These are phyloP conservation scores for Hanseniaspora occidentalis DNA, from an alignment of 805 yeast genomes.

Conservation along the genomic window DNA sequence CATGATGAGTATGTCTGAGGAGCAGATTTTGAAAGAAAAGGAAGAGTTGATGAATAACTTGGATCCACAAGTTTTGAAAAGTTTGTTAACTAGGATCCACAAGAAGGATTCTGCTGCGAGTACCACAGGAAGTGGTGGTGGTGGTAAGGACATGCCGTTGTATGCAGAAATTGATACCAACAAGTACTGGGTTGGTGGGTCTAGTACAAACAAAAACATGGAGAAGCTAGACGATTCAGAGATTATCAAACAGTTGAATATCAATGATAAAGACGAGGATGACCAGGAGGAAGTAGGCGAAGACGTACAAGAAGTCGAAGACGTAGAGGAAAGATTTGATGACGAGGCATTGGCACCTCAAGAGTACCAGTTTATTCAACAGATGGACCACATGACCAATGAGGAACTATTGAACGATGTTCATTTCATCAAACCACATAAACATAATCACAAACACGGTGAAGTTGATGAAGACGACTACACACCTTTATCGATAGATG, in stretches of 20 bases:
- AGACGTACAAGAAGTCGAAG: constrained; percentile 9
- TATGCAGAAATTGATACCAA: constrained; percentile 26
- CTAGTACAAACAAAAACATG: constrained; percentile 12
- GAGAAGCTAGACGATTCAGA: constrained; percentile 18
- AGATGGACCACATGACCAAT: constrained; percentile 32
- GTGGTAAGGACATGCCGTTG: constrained; percentile 14
- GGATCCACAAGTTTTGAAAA: constrained; percentile 55
- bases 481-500: constrained; percentile 44
- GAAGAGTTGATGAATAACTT: constrained; percentile 54
- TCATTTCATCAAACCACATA: constrained; percentile 52
- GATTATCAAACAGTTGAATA: constrained; percentile 20
- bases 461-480: constrained; percentile 16
- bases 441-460: constrained; percentile 15
- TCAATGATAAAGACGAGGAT: constrained; percentile 10
- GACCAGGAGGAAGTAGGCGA: constrained; percentile 18
- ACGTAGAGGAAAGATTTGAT: constrained; percentile 30
- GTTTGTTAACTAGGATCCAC: constrained; percentile 44
- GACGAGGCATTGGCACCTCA: constrained; percentile 42
- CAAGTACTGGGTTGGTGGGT: constrained; percentile 27
- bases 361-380: constrained; percentile 33
- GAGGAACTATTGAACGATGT: constrained; percentile 34
- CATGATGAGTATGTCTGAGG: constrained; percentile 48
- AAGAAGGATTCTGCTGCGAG: constrained; percentile 21
- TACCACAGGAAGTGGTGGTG: constrained; percentile 17
- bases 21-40: constrained; percentile 51